These are phyloP conservation scores for Collybia mongolica DNA, from an alignment of 768 basidiomycete genomes.

Conservation along the genomic window DNA sequence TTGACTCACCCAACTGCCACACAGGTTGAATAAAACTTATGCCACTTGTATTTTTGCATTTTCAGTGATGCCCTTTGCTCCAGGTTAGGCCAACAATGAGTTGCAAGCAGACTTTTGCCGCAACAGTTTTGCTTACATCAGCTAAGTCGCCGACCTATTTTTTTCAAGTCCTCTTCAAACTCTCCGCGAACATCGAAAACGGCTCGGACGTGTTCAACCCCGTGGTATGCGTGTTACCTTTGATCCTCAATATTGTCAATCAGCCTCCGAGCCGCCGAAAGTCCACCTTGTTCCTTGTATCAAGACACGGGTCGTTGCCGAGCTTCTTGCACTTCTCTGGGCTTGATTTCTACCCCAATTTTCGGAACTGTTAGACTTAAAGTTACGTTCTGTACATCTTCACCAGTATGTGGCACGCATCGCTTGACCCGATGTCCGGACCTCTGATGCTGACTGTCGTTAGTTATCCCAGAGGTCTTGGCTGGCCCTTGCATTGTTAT, in stretches of 20 bases:
- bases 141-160: slow-evolving; percentile 19
- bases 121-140: slow-evolving; percentile 16
- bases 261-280: background rate
- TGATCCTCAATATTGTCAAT: too few relatives aligned
- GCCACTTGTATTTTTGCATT: background rate
- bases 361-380: background rate
- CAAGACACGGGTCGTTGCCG: background rate
- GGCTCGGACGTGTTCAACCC: too few relatives aligned
- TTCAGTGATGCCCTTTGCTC: background rate
- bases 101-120: background rate
- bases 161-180: slow-evolving; percentile 14
- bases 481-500: too few relatives aligned
- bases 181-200: too few relatives aligned
- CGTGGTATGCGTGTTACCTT: too few relatives aligned
- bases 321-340: background rate
- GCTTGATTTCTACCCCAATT: background rate
- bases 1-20: background rate
- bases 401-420: background rate
- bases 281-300: background rate
- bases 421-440: too few relatives aligned
- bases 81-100: slow-evolving; percentile 1
- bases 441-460: too few relatives aligned
- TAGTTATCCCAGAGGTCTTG: too few relatives aligned
- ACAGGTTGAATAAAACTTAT: background rate
- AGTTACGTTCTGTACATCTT: background rate